Percentiles rank a stretch among this genome's conserved stretches.
Conservation (phyloP, 2,329 filamentous ascomycete genomes). For the Pseudocercospora pini-densiflorae region DNA sequence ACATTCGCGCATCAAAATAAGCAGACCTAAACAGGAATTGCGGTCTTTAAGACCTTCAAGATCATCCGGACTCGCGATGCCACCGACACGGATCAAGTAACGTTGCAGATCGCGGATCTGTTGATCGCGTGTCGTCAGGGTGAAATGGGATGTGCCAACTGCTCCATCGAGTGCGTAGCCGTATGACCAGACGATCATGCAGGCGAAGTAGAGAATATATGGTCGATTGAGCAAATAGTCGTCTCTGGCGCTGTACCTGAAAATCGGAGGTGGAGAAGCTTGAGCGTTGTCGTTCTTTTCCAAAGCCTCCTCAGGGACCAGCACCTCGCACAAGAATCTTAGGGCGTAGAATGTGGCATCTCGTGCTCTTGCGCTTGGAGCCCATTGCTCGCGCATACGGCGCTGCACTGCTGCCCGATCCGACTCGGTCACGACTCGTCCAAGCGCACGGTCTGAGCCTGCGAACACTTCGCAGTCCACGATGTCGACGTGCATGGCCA, state of each 20-base stretch:
- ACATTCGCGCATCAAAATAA: conserved; percentile 79
- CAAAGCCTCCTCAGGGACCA: conserved; percentile 64
- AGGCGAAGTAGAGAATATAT: conserved; percentile 94
- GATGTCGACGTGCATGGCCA: conserved; percentile 97
- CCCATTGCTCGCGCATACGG: conserved; percentile 88
- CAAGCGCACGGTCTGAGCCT: conserved; percentile 80
- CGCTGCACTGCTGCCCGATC: conserved; percentile 80
- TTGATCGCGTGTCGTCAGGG: conserved; percentile 64
- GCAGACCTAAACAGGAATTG: conserved; percentile 79
- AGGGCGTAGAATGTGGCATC: conserved; percentile 93
- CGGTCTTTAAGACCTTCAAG: conserved; percentile 74
- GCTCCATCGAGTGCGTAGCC: conserved; percentile 88
- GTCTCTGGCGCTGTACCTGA: conserved; percentile 77
- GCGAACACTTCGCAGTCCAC: conserved; percentile 98
- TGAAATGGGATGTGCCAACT: conserved; percentile 30
- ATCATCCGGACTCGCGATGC: conserved; percentile 75
- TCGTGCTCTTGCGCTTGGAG: conserved; percentile 81
- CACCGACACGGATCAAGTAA: conserved; percentile 75
- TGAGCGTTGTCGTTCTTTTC: conserved; percentile 12
- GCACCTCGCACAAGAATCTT: conserved; percentile 83
- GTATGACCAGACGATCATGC: conserved; percentile 93
- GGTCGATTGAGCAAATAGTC: conserved; percentile 89
- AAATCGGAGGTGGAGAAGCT: conserved; percentile 41
- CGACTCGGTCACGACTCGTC: conserved; percentile 78
- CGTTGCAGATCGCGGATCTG: conserved; percentile 77